Base-by-base conservation (phyloP, 73 alveolate species). In the Durusdinium trenchii region DNA sequence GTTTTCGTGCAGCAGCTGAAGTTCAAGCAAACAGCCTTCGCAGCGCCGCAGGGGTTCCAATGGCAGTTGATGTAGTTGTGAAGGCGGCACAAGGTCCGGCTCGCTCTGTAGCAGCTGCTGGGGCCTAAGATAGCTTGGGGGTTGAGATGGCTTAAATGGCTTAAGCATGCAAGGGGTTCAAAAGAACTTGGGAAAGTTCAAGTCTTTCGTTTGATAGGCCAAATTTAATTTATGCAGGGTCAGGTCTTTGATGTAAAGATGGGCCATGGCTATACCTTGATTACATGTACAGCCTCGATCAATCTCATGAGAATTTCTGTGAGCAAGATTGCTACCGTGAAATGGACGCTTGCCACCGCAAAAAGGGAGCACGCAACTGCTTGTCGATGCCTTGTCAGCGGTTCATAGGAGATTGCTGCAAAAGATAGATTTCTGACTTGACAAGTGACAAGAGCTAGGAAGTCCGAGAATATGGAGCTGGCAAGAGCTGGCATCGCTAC, bases 11-110 rank as follows among this genome's bases (percentile, higher is more conserved):
- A 30, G 97, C 97, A 3, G 97, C 97, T 1, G n/a, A 47, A 10
- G 52, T 14, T 38, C 97, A 91, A 46, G 97, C 97, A 35, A 47
- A 48, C 3, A 14, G 46, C 61, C 76, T 91, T 42, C 57, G 60
- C 42, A 16, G 20, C 43, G 69, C 78, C 48, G 97, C 89, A n/a
- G 97, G 97, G 16, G 89, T 91, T 32, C 89, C 89, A 4, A 50
- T 73, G 3, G 97, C 90, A 20, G 75, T 91, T 35, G 67, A 16
- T 60, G 75, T 91, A 60, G 48, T 91, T 89, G n/a, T 91, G 54
- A 69, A 91, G 76, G 87, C 97, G 1, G 86, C 96, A 32, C 40
- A 43, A 64, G 35, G 52, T 14, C 35, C 12, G 48, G 35, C 42
- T 14, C n/a, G 67, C 40, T 40, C 73, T 10, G 51, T 51, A 23